phyloP scores from a whole-genome alignment of 805 yeast genomes.

The Wickerhamiella azymoides region DNA sequence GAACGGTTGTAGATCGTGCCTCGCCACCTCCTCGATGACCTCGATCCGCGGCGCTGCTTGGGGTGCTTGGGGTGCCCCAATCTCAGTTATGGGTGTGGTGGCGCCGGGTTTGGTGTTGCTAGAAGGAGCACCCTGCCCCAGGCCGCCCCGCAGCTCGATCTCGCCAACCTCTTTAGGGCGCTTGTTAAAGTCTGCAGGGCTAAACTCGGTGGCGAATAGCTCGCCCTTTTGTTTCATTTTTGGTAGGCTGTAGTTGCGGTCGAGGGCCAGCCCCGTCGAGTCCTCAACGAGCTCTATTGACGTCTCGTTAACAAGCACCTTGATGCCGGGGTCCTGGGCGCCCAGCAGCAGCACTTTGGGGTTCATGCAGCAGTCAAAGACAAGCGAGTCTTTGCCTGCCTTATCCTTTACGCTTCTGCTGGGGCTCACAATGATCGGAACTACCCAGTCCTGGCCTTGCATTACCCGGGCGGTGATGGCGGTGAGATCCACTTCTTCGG shows the following conservation, averaged over 20 bases:
- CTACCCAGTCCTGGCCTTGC: constrained; percentile 66
- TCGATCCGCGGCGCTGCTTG: background rate
- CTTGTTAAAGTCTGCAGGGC: constrained; percentile 1
- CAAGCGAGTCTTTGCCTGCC: constrained; percentile 43
- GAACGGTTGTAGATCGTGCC: background rate
- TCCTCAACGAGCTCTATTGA: constrained; percentile 69
- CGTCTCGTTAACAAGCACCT: constrained; percentile 64
- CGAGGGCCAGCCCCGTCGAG: constrained; percentile 35
- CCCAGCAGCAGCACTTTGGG: constrained; percentile 50
- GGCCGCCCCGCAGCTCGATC: background rate
- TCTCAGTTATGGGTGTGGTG: background rate
- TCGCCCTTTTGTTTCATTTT: constrained; percentile 61
- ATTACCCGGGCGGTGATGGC: constrained; percentile 46
- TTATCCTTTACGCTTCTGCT: constrained; percentile 48
- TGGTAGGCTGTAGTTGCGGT: constrained; percentile 51
- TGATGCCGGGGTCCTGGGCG: constrained; percentile 41
- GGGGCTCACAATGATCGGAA: constrained; percentile 61
- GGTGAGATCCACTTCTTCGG: constrained; percentile 27
- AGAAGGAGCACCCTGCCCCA: background rate
- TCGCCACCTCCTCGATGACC: background rate
- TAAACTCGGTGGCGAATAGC: constrained; percentile 30
- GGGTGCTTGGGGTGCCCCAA: background rate
- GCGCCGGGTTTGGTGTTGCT: background rate
- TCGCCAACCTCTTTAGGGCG: constrained; percentile 7
- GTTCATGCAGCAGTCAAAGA: constrained; percentile 71